Conservation (phyloP, 192 early-diverging fungal genomes). For the Pilaira anomala region DNA sequence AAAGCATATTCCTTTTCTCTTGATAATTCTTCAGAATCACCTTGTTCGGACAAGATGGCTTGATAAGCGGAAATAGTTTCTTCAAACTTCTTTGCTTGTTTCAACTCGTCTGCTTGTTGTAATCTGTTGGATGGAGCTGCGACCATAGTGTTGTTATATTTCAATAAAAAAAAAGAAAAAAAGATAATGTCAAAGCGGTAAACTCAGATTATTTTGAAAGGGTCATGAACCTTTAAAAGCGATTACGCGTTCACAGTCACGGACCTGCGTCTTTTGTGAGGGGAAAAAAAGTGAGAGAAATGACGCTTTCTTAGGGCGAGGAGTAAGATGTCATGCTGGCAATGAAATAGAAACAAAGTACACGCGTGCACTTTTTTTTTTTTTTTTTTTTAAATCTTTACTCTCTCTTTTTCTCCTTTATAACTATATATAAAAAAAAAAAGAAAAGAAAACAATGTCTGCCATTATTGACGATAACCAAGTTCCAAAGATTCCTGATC, state of each 20-base stretch:
- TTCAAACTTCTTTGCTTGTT: constrained; percentile 52
- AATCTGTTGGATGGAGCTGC: constrained; percentile 22
- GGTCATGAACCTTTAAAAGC: background rate
- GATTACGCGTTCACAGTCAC: constrained; percentile 15
- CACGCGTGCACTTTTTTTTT: background rate
- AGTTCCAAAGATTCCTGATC: constrained; percentile 83
- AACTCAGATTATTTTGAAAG: background rate
- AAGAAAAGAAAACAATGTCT: constrained; percentile 9
- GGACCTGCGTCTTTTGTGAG: background rate
- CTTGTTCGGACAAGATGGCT: constrained; percentile 47
- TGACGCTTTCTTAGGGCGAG: background rate
- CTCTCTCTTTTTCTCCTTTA: constrained; percentile 9
- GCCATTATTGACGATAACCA: constrained; percentile 57
- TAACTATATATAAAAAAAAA: too few relatives aligned
- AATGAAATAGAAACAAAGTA: background rate
- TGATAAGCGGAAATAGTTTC: constrained; percentile 65
- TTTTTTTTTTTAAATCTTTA: too few relatives aligned
- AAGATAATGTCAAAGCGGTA: background rate
- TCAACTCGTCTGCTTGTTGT: constrained; percentile 54
- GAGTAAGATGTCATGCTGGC: background rate
- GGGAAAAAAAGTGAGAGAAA: too few relatives aligned
- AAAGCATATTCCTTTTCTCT: constrained; percentile 66
- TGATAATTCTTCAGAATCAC: constrained; percentile 45
- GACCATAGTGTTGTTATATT: background rate
- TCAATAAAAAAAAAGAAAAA: background rate